A percentile compares a stretch with the other conserved stretches of the same genome.
phyloP scores from a whole-genome alignment of 2,329 filamentous ascomycete genomes.

The Pseudocercospora crystallina region DNA sequence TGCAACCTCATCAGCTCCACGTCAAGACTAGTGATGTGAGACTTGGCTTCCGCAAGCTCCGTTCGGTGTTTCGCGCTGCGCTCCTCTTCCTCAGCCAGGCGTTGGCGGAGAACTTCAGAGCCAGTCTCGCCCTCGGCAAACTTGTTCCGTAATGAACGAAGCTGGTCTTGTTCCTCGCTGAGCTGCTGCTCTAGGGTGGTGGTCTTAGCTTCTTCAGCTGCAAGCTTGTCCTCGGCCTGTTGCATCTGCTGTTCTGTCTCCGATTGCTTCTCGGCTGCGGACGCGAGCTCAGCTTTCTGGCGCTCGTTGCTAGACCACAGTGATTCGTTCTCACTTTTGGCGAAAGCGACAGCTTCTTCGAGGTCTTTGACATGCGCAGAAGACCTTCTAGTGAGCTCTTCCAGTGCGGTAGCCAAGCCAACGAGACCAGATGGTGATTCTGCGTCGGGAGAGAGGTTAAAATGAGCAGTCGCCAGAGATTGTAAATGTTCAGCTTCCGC shows the following conservation, averaged over 20 bases:
- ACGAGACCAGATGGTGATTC: constrained; percentile 39
- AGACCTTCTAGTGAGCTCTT: constrained; percentile 45
- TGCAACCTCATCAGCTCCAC: constrained; percentile 70
- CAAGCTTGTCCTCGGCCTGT: constrained; percentile 44
- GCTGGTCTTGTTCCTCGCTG: constrained; percentile 67
- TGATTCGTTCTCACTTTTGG: constrained; percentile 48
- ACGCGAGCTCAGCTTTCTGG: constrained; percentile 37
- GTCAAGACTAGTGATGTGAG: constrained; percentile 72
- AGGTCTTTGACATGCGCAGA: constrained; percentile 47
- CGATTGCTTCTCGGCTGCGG: constrained; percentile 32
- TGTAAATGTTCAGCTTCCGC: constrained; percentile 34
- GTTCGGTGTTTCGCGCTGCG: constrained; percentile 67
- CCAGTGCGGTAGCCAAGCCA: constrained; percentile 43
- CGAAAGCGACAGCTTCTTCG: constrained; percentile 47
- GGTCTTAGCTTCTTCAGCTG: constrained; percentile 49
- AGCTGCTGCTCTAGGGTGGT: constrained; percentile 52
- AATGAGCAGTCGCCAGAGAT: constrained; percentile 37
- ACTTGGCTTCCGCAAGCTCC: constrained; percentile 71
- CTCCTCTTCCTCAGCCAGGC: constrained; percentile 72
- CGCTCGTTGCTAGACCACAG: constrained; percentile 41
- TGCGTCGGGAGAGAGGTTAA: constrained; percentile 38
- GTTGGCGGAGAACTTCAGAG: constrained; percentile 73
- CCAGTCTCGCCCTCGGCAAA: constrained; percentile 82
- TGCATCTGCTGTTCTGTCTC: constrained; percentile 40
- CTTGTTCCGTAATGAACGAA: constrained; percentile 66